Evolutionary conservation across 164 flowering plant species (phyloP), one percentile per base, ranked within the genome.

Genomic region (Umbilicus rupestris): DNA sequence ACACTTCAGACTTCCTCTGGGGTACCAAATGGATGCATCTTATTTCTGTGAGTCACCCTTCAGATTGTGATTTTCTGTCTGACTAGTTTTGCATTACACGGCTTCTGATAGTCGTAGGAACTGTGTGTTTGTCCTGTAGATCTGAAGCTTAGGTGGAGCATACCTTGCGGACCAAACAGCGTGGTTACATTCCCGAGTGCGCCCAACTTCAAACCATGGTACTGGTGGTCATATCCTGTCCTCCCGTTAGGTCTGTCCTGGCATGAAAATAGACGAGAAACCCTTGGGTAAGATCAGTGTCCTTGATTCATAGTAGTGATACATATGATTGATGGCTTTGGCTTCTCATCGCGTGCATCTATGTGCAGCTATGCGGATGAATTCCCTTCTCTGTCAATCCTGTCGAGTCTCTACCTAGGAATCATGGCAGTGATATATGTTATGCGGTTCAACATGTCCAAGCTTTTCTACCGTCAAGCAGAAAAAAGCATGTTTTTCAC

Each of bases 181-280:
- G 97, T 95, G 30, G 85, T 95, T 39, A 95, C 99, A 17, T 95
- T 89, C 76, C 99, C 99, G 6, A 83, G 99, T 24, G 97, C 96
- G 7, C 78, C 85, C 19, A 87, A 92, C 90, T 58, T 95, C 72
- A 95, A 95, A 74, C 99, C 97, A 29, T 95, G 99, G 99, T 92
- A 95, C 58, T 95, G 99, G 99, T 95, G 99, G 99, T 85, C 99
- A 28, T 95, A 90, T 88, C 99, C 99, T 64, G 94, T 88, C 67
- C 82, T 95, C 16, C 99, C 99, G 6, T 67, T 95, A 58, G 99
- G 99, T 74, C 35, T 92, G 45, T 69, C 78, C 12, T 95, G 99
- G 99, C 99, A 95, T 67, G 84, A 84, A 68, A 76, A 76, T 60
- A 94, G 99, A 24, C 88, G 74, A 3, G 71, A 80, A 59, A 89